Evolutionary conservation across 106 monocot genomes (phyloP).

Genomic region (Apostasia ramifera): DNA sequence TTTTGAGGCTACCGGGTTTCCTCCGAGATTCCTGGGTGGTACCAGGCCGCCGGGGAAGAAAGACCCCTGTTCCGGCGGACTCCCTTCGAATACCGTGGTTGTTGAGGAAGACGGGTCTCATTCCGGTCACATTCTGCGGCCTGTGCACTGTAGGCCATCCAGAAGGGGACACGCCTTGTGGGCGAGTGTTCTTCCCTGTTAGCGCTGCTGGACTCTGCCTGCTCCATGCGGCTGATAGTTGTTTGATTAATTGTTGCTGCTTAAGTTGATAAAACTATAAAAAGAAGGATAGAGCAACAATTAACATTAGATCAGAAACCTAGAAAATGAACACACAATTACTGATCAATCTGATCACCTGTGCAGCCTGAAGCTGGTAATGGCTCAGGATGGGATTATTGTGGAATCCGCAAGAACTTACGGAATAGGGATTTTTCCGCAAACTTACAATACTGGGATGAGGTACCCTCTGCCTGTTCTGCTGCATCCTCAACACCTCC

Average conservation of each 20-base stretch:
- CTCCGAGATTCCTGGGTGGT: conserved; percentile 26
- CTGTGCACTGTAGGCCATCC: conserved; percentile 26
- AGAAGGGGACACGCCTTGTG: not conserved
- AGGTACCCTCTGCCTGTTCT: not conserved
- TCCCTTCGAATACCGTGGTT: conserved; percentile 13
- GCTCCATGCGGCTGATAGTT: conserved; percentile 19
- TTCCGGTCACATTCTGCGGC: conserved; percentile 19
- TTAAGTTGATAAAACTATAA: conserved; percentile 40
- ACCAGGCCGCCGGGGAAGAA: conserved; percentile 43
- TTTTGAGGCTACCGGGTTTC: conserved; percentile 26
- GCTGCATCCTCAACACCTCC: not conserved
- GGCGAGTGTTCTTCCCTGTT: not conserved
- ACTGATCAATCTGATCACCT: not conserved
- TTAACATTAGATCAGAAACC: not conserved
- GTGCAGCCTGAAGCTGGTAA: conserved; percentile 13
- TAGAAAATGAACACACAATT: too few relatives aligned
- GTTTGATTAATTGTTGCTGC: conserved; percentile 44
- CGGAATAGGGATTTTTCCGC: not conserved
- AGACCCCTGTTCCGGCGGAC: conserved; percentile 70
- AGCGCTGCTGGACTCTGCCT: not conserved
- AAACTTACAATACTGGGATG: not conserved
- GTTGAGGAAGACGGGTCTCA: conserved; percentile 54
- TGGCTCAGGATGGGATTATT: not conserved
- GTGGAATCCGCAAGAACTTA: too few relatives aligned
- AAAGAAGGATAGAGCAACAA: not conserved